These are phyloP conservation scores for Geotrichum carabidarum DNA, from an alignment of 1,139 yeast species.

Conservation along the genomic window DNA sequence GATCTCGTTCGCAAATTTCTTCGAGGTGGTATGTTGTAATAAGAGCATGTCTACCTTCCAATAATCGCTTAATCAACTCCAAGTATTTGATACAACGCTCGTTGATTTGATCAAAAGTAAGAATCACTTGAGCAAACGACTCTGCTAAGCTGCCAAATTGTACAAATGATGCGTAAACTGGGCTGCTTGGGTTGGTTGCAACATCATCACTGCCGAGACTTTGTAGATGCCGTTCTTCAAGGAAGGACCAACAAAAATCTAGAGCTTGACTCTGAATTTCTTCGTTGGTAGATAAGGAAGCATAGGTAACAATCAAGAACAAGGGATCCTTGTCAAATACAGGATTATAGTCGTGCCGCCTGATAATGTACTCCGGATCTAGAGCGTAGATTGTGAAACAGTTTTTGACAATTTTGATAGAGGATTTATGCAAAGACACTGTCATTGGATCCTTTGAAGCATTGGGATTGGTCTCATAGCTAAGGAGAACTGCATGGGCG, in stretches of 20 bases:
- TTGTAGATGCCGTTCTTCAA: constrained; percentile 9
- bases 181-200: constrained; percentile 4
- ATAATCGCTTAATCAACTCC: constrained; percentile 28
- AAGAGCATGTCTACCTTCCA: constrained; percentile 21
- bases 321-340: constrained; percentile 14
- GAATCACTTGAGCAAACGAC: constrained; percentile 4
- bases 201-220: constrained; percentile 6
- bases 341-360: constrained; percentile 22
- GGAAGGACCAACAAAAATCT: constrained; percentile 14
- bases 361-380: constrained; percentile 25
- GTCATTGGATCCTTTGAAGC: constrained; percentile 19
- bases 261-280: constrained; percentile 8
- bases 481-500: constrained; percentile 17
- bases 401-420: constrained; percentile 15
- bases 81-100: constrained; percentile 28
- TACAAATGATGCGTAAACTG: constrained; percentile 7
- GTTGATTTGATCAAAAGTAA: constrained; percentile 1
- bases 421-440: constrained; percentile 3
- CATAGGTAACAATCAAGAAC: constrained; percentile 7
- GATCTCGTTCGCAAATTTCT: constrained; percentile 28
- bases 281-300: constrained; percentile 4
- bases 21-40: constrained; percentile 33
- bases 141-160: constrained; percentile 16
- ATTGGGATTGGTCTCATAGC: constrained; percentile 17
- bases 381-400: constrained; percentile 24